Base-by-base conservation (phyloP, 768 basidiomycete species). In the Boletus pseudo-olivaceus region DNA sequence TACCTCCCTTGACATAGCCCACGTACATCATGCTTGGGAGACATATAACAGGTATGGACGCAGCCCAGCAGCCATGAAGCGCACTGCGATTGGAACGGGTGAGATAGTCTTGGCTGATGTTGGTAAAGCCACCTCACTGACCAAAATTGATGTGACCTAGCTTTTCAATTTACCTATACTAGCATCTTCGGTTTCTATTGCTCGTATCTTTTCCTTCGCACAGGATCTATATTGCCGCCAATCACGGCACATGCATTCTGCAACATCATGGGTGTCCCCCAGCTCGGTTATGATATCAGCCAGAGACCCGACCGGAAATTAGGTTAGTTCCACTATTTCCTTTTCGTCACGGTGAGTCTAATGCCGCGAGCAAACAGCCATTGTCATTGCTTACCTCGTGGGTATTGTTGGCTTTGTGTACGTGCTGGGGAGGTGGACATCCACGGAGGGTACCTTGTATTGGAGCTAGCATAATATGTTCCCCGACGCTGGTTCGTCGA, bases 11-110 rank as follows among this genome's bases (percentile, higher is more conserved):
- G 37, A 43, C 47, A 27, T 59, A 93, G 96, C 97, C 2, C 97
- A 99, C 66, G 72, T 85, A 1, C 97, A 99, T 63, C 97, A 98
- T 62, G 93, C 87, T 14, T 90, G 84, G 81, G 97, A 98, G 55
- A 81, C 77, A 0, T 99, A 83, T 67, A 82, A 85, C 55, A 82
- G 81, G 14, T 81, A 82, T 54, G 96, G 96, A 1, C 74, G 86
- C 32, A 92, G 80, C 1, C 45, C 56, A 9, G 66, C 69, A n/a
- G 93, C 94, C 0, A 72, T 86, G 3, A 75, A 83, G 52, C 78
- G 74, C 14, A 91, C 95, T 0, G 53, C 79, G 12, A 57, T 87
- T 17, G 72, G 73, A 33, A 78, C 75, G 39, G 50, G 91, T 91
- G 63, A 37, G 84, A 54, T 20, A 41, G 7, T 49, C 34, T 37